Evolutionary conservation across 768 basidiomycete genomes (phyloP).

Genomic region (Trametes sanguinea): DNA sequence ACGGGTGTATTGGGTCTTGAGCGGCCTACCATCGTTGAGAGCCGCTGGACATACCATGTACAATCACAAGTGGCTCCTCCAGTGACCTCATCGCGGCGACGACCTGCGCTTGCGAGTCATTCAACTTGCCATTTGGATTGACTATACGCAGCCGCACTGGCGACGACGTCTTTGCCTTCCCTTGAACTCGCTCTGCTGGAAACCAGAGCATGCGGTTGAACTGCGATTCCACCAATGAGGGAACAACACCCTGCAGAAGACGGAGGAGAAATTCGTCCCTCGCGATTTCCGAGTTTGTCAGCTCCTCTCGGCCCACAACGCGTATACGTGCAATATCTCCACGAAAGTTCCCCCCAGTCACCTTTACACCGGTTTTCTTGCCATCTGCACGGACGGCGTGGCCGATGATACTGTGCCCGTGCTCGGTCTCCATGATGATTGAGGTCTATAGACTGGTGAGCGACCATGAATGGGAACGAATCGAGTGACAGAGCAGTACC

Average conservation of each 20-base stretch:
- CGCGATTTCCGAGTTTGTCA: conserved; percentile 42
- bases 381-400: conserved; percentile 37
- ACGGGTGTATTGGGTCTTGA: background rate
- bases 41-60: conserved; percentile 37
- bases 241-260: conserved; percentile 36
- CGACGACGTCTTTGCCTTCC: too few relatives aligned
- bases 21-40: too few relatives aligned
- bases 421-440: conserved; percentile 39
- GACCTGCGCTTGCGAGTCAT: conserved; percentile 41
- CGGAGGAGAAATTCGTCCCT: conserved; percentile 41
- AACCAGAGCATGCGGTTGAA: conserved; percentile 48
- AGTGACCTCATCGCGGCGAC: conserved; percentile 39
- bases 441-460: conserved; percentile 29
- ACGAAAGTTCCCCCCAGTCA: conserved; percentile 25
- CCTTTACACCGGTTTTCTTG: conserved; percentile 38
- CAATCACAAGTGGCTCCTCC: conserved; percentile 35
- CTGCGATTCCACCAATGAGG: conserved; percentile 30
- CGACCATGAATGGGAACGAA: too few relatives aligned
- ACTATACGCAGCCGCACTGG: too few relatives aligned
- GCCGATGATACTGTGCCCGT: conserved; percentile 37
- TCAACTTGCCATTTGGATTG: conserved; percentile 26
- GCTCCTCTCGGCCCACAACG: conserved; percentile 44
- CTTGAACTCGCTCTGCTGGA: conserved; percentile 28
- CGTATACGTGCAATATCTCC: conserved; percentile 36
- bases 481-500: conserved; percentile 28